These are phyloP conservation scores for Chaetothyriales sp. DNA, from an alignment of 2,329 filamentous ascomycete species.

Conservation along the genomic window DNA sequence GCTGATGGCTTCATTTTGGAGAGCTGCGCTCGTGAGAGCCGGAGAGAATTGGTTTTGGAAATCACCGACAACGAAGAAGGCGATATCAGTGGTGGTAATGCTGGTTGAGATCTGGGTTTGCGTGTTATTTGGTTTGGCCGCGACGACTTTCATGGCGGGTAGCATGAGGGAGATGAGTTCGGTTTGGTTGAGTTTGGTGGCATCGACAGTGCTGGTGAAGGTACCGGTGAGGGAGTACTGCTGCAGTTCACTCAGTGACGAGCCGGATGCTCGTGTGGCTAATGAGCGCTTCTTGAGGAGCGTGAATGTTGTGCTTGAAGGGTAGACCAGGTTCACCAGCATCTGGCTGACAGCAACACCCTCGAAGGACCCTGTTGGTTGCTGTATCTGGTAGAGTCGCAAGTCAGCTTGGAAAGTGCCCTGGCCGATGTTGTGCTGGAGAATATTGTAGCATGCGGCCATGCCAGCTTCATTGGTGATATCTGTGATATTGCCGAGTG, in stretches of 20 bases:
- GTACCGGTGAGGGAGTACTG: conserved; percentile 24
- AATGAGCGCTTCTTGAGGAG: conserved; percentile 7
- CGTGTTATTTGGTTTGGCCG: conserved; percentile 13
- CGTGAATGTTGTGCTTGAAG: conserved; percentile 14
- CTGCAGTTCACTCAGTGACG: conserved; percentile 19
- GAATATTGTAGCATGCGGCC: conserved; percentile 71
- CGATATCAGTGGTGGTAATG: conserved; percentile 21
- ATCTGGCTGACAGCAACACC: conserved; percentile 25
- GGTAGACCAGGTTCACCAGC: conserved; percentile 20
- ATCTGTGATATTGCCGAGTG: conserved; percentile 41
- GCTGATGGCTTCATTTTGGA: conserved; percentile 11
- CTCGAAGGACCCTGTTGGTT: conserved; percentile 38
- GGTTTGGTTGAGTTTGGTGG: conserved; percentile 20
- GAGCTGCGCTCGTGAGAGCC: conserved; percentile 10
- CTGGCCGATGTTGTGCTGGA: conserved; percentile 50
- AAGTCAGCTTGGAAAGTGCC: conserved; percentile 67
- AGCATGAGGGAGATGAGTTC: conserved; percentile 23
- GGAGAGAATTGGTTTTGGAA: conserved; percentile 18
- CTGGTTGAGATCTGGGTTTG: conserved; percentile 16
- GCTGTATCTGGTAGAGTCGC: conserved; percentile 56
- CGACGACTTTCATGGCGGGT: conserved; percentile 23
- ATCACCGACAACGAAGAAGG: conserved; percentile 26
- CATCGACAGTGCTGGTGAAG: conserved; percentile 18
- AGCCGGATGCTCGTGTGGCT: conserved; percentile 1
- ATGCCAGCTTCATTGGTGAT: conserved; percentile 61